Base-by-base conservation (phyloP, 140 eudicot genomes). In the Stevia rebaudiana region DNA sequence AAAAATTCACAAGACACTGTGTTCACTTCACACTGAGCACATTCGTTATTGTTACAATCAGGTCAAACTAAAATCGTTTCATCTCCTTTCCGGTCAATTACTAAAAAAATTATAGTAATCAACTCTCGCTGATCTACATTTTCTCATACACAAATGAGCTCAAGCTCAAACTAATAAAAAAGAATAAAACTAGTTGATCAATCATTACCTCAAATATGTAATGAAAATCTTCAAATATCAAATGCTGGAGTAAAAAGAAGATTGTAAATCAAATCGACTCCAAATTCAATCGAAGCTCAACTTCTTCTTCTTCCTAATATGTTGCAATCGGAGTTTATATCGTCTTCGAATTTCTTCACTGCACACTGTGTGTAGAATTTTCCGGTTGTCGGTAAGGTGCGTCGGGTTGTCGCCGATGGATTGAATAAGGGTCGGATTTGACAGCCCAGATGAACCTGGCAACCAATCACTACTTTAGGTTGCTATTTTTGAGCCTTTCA, bases 371-470 rank as follows among this genome's bases (percentile, higher is more conserved):
- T 54, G 39, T 54, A 54, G 39, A 13, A 25, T 42, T 42, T 42
- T 39, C 43, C 43, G 43, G 43, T 39, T 39, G 43, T 39, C 43
- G 43, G 11, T 39, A 39, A 39, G 12, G 43, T 22, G 59, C 33
- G 22, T 51, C 22, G 35, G 33, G 59, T 11, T 13, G 37, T 54
- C 17, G 19, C 39, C 35, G 39, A 33, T 54, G n/a, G 61, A 54
- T 54, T 54, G 61, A 54, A 13, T 54, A 54, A 23, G 39, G 61
- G 61, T 54, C 39, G 40, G 37, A 3, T 54, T 25, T 54, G 39
- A 54, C 61, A 54, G 61, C 39, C 61, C 61, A 25, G 23, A 54
- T 54, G 33, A 25, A 22, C n/a, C n/a, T n/a, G n/a, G n/a, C n/a
- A n/a, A n/a, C n/a, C n/a, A n/a, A n/a, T n/a, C n/a, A n/a, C n/a